Conservation (phyloP, 192 early-diverging fungal genomes). For the Coemansia sp. region DNA sequence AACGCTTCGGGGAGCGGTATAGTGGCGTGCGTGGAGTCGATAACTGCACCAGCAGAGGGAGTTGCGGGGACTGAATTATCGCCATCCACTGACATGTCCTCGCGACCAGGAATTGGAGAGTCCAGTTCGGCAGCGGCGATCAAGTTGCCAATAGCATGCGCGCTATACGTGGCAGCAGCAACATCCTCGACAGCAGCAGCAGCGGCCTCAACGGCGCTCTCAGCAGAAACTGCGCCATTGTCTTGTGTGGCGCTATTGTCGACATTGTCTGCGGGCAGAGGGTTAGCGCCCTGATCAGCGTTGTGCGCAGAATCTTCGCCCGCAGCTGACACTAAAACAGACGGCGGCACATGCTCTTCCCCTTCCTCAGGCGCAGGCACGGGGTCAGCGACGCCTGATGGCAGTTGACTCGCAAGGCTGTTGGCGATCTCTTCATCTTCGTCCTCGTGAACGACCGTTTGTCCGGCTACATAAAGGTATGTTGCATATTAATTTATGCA, state of each 20-base stretch:
- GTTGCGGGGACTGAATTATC: neutral
- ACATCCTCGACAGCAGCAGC: slow-evolving; percentile 29
- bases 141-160: neutral
- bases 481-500: slow-evolving; percentile 43
- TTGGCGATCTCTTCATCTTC: slow-evolving; percentile 26
- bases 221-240: neutral
- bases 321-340: neutral
- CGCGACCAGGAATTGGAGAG: neutral
- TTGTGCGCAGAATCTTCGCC: slow-evolving; percentile 3
- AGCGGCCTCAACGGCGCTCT: slow-evolving; percentile 19
- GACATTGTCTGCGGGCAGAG: slow-evolving; percentile 9
- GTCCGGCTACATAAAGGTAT: slow-evolving; percentile 37
- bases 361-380: neutral
- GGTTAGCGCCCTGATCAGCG: slow-evolving; percentile 1
- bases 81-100: slow-evolving; percentile 9
- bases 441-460: slow-evolving; percentile 54
- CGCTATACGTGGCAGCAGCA: slow-evolving; percentile 13
- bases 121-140: neutral
- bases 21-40: neutral
- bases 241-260: neutral
- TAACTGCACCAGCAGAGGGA: neutral
- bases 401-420: neutral
- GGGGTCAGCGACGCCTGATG: neutral
- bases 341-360: neutral
- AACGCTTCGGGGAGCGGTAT: neutral